Conservation (phyloP, 169 alveolate species). For the Plasmodium ovale region DNA sequence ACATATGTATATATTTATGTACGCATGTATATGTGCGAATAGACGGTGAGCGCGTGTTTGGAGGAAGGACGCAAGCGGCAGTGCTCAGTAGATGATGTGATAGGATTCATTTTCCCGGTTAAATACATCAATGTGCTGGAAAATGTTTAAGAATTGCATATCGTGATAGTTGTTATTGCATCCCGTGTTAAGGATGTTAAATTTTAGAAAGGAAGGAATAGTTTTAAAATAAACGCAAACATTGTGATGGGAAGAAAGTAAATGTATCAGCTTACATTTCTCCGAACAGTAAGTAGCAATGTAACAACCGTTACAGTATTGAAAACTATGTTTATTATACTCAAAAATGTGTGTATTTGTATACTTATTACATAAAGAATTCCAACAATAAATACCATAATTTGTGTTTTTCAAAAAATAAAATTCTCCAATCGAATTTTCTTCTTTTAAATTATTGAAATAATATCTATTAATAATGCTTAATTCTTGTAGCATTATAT, state of each 20-base stretch:
- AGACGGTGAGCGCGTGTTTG: too few species aligned
- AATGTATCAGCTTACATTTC: conserved; percentile 42
- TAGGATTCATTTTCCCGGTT: conserved; percentile 50
- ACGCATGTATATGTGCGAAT: neutral
- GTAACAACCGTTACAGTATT: conserved; percentile 64
- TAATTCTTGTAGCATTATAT: conserved; percentile 61
- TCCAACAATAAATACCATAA: conserved; percentile 76
- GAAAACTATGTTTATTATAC: conserved; percentile 53
- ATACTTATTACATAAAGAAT: conserved; percentile 53
- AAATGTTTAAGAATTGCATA: conserved; percentile 43
- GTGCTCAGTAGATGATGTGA: conserved; percentile 35
- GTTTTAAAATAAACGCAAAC: conserved; percentile 63
- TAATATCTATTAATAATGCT: conserved; percentile 56
- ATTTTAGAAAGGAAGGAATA: conserved; percentile 55
- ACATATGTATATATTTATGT: too few species aligned
- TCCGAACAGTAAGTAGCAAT: conserved; percentile 73
- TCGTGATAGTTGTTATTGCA: neutral
- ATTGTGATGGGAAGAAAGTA: conserved; percentile 60
- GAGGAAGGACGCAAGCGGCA: neutral
- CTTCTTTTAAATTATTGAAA: conserved; percentile 49
- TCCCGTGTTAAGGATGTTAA: conserved; percentile 4
- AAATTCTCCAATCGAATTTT: conserved; percentile 64
- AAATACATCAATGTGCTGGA: conserved; percentile 47
- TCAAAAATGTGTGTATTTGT: conserved; percentile 36
- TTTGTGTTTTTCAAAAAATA: conserved; percentile 55